Percentiles rank a stretch among this genome's conserved stretches.
These are phyloP conservation scores for Casuarina equisetifolia DNA, from an alignment of 306 rosid genomes.

Conservation along the genomic window DNA sequence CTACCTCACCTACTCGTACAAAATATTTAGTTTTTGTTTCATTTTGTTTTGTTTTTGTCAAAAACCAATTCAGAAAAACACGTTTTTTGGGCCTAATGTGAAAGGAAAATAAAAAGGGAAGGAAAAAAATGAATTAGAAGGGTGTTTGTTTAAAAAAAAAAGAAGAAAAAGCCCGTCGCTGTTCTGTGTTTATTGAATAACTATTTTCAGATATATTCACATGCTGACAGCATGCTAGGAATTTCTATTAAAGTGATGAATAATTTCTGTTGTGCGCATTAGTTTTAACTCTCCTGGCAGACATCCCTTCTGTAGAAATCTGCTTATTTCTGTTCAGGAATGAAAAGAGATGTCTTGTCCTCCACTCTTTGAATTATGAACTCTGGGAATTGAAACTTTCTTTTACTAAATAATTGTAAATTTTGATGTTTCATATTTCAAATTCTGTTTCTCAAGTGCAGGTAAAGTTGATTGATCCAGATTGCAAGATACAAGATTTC, in stretches of 20 bases:
- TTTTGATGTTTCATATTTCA: conserved; percentile 11
- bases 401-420: background rate
- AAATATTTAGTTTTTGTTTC: too few species aligned
- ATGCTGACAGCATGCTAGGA: background rate
- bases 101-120: background rate
- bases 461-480: conserved; percentile 90
- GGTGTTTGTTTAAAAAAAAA: too few species aligned
- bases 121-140: background rate
- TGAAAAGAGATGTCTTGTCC: background rate
- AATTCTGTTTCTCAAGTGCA: conserved; percentile 33
- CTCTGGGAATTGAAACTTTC: background rate
- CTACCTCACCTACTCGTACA: too few species aligned
- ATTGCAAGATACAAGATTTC: conserved; percentile 63
- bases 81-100: background rate
- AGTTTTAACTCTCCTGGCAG: background rate
- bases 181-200: background rate
- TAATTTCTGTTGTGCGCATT: background rate
- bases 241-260: background rate
- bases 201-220: background rate
- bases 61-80: background rate
- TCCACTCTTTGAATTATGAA: background rate
- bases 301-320: background rate
- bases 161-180: background rate
- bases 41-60: background rate
- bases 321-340: background rate